phyloP scores from a whole-genome alignment of 1,284 basidiomycete genomes.

The Schizophyllum commune region DNA sequence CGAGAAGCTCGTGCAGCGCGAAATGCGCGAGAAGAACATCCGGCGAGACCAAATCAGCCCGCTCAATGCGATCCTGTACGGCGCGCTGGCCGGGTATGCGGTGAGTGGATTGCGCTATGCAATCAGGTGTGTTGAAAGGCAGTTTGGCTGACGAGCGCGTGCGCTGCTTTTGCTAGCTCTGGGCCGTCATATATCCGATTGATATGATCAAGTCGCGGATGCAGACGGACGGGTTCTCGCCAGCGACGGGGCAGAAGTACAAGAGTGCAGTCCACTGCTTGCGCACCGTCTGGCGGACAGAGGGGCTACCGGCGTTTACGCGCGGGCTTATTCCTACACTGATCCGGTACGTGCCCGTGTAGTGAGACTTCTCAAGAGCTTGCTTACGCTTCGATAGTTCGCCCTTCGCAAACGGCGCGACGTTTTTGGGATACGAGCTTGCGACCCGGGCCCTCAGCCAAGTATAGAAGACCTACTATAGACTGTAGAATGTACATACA shows the following conservation, averaged over 20 bases:
- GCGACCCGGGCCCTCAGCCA: slow-evolving; percentile 59
- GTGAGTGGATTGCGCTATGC: slow-evolving; percentile 34
- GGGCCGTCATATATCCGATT: slow-evolving; percentile 85
- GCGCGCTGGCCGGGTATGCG: slow-evolving; percentile 80
- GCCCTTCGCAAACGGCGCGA: slow-evolving; percentile 88
- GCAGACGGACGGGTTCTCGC: slow-evolving; percentile 87
- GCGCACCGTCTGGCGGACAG: slow-evolving; percentile 70
- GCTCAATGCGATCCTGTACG: slow-evolving; percentile 73
- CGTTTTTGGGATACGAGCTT: slow-evolving; percentile 89
- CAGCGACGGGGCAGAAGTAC: slow-evolving; percentile 73
- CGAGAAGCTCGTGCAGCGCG: slow-evolving; percentile 85
- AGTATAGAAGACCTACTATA: background rate
- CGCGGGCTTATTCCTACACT: slow-evolving; percentile 88
- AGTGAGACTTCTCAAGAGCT: too few relatives aligned
- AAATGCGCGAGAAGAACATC: slow-evolving; percentile 66
- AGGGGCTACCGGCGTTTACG: slow-evolving; percentile 83
- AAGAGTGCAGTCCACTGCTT: slow-evolving; percentile 77
- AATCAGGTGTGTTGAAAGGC: too few relatives aligned
- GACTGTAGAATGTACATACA: background rate
- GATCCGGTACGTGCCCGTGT: slow-evolving; percentile 74
- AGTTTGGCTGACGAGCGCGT: background rate
- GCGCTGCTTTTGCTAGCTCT: slow-evolving; percentile 40
- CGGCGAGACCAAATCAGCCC: slow-evolving; percentile 72
- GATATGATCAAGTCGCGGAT: slow-evolving; percentile 95
- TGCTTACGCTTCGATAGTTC: slow-evolving; percentile 39